These are phyloP conservation scores for Phytophthora foliorum DNA, from an alignment of 352 stramenopile species.

Conservation along the genomic window DNA sequence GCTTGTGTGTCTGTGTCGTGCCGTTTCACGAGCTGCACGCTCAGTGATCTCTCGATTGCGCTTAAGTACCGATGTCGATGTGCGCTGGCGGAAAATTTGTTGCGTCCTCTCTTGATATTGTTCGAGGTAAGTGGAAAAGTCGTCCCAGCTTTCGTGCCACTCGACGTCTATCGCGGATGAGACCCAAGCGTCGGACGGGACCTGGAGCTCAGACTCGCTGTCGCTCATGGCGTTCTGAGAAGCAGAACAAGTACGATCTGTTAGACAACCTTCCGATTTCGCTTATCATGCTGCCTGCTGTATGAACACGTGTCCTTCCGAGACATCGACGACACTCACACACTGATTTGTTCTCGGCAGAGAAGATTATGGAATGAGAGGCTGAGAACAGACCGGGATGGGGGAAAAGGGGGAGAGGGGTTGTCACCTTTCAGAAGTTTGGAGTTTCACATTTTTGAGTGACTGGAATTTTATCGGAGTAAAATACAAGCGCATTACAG, in stretches of 20 bases:
- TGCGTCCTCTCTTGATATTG: neutral
- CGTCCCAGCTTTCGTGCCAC: constrained; percentile 9
- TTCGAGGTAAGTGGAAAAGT: neutral
- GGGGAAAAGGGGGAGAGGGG: neutral
- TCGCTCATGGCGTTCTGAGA: constrained; percentile 4
- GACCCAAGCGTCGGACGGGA: neutral
- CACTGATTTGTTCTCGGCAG: too few relatives aligned
- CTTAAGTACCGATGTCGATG: neutral
- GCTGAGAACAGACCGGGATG: neutral
- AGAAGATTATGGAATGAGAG: constrained; percentile 2
- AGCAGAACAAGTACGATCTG: neutral
- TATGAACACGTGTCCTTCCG: too few relatives aligned
- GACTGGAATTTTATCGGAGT: too few relatives aligned
- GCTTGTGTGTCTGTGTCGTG: too few relatives aligned
- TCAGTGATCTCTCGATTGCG: constrained; percentile 3
- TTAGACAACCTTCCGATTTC: too few relatives aligned
- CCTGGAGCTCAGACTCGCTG: constrained; percentile 6
- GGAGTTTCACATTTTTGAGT: neutral
- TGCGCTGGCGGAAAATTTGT: constrained; percentile 6
- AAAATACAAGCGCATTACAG: too few relatives aligned
- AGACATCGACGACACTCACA: too few relatives aligned
- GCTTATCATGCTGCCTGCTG: neutral
- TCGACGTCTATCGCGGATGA: neutral
- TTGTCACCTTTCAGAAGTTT: constrained; percentile 13
- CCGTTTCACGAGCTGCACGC: neutral